phyloP scores from a whole-genome alignment of 75 land plant species.

The Pseudotsuga menziesii region DNA sequence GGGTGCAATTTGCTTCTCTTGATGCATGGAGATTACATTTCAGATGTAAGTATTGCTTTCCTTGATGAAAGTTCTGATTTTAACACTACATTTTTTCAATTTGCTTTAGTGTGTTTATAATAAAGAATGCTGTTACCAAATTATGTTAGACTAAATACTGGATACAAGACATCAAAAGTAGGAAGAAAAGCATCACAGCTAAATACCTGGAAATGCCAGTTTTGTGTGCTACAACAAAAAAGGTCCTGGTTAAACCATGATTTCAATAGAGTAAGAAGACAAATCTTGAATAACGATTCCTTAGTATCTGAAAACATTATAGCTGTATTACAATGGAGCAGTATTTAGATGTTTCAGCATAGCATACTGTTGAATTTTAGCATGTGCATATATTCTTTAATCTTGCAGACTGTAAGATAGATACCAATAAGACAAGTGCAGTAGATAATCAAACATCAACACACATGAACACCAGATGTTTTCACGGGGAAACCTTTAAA shows the following conservation, averaged over 20 bases:
- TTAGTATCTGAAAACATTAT: background rate
- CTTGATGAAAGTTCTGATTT: background rate
- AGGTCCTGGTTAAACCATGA: background rate
- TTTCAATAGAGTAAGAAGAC: background rate
- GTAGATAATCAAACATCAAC: too few relatives aligned
- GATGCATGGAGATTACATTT: background rate
- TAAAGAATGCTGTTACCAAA: background rate
- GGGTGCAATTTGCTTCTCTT: background rate
- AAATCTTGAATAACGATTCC: background rate
- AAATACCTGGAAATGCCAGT: background rate
- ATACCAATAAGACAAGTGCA: too few relatives aligned
- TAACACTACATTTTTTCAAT: background rate
- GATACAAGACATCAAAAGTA: background rate
- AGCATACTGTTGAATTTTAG: too few relatives aligned
- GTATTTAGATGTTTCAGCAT: slow-evolving; percentile 1
- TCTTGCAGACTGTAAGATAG: too few relatives aligned
- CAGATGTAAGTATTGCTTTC: background rate
- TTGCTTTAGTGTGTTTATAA: background rate
- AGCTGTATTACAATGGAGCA: background rate
- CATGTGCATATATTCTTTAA: too few relatives aligned
- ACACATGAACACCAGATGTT: too few relatives aligned
- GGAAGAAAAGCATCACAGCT: background rate
- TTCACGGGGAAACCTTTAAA: too few relatives aligned
- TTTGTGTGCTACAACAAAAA: background rate
- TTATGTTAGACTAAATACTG: background rate